phyloP scores from a whole-genome alignment of 139 green algal genomes.

The Desmodesmus armatus region DNA sequence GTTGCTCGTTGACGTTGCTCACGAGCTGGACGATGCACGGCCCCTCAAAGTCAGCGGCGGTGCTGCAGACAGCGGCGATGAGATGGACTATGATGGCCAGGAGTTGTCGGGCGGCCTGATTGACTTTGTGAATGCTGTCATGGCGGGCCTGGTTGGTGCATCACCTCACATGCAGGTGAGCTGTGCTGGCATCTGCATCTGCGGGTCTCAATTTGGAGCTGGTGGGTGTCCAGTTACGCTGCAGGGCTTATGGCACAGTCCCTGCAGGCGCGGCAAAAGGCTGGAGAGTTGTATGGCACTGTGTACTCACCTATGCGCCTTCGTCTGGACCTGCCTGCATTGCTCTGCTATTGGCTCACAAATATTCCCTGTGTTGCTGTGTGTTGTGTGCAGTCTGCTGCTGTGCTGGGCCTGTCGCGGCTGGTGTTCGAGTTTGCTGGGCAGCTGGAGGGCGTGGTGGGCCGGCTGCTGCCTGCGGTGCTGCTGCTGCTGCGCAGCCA shows the following conservation, averaged over 20 bases:
- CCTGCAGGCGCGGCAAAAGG: too few species aligned
- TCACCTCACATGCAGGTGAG: slow-evolving; percentile 80
- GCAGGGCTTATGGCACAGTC: too few species aligned
- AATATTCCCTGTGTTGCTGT: slow-evolving; percentile 24
- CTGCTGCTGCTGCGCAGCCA: slow-evolving; percentile 89
- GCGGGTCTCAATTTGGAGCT: too few species aligned
- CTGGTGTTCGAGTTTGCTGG: slow-evolving; percentile 93
- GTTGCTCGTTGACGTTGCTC: slow-evolving; percentile 83
- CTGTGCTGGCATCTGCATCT: too few species aligned
- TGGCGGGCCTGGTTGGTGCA: slow-evolving; percentile 82
- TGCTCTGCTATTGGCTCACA: background rate
- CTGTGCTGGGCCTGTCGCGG: slow-evolving; percentile 90
- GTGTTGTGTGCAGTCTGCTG: slow-evolving; percentile 62
- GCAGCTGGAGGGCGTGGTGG: slow-evolving; percentile 65
- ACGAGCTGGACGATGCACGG: slow-evolving; percentile 67
- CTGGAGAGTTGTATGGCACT: too few species aligned
- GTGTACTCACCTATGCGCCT: too few species aligned
- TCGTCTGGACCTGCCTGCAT: too few species aligned
- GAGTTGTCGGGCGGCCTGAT: slow-evolving; percentile 72
- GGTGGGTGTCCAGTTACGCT: too few species aligned
- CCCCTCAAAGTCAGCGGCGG: slow-evolving; percentile 10
- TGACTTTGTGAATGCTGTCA: slow-evolving; percentile 83
- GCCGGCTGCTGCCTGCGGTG: slow-evolving; percentile 83
- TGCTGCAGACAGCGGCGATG: background rate
- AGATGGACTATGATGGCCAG: slow-evolving; percentile 14